A percentile compares a stretch with the other conserved stretches of the same genome.
These are phyloP conservation scores for Paecilomyces fulvus DNA, from an alignment of 2,329 filamentous ascomycete species.

Conservation along the genomic window DNA sequence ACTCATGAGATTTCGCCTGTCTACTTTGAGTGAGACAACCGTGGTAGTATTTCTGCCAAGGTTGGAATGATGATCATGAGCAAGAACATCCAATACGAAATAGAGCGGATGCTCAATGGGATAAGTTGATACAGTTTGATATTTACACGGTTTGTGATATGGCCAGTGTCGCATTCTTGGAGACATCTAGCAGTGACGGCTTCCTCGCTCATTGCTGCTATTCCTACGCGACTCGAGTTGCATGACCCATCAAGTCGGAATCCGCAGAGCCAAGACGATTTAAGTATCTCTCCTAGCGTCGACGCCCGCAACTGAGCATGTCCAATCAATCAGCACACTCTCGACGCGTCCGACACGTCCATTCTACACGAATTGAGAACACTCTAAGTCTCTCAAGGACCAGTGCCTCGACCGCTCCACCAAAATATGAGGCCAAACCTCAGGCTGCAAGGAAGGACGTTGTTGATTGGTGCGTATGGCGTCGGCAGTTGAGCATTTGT, in stretches of 20 bases:
- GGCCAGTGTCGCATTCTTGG: no score
- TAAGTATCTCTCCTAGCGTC: not conserved
- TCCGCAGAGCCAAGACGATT: not conserved
- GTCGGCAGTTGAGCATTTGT: constrained; percentile 1
- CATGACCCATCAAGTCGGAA: not conserved
- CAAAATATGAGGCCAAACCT: not conserved
- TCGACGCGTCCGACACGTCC: constrained; percentile 3
- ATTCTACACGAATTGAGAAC: not conserved
- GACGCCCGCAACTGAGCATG: not conserved
- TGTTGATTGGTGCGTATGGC: not conserved
- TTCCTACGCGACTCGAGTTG: not conserved
- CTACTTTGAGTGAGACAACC: no score
- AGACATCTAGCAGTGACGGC: no score
- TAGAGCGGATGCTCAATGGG: no score
- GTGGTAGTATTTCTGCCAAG: no score
- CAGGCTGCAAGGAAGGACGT: not conserved
- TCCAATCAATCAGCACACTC: constrained; percentile 1
- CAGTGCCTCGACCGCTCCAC: not conserved
- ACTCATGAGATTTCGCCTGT: no score
- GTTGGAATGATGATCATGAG: no score
- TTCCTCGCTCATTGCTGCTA: not conserved
- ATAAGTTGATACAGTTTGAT: no score
- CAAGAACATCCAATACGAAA: no score
- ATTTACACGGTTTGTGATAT: no score
- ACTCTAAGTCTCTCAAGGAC: not conserved